Percentiles rank a stretch among this genome's conserved stretches.
phyloP scores from a whole-genome alignment of 148 eudicot species.

The Rhododendron ferrugineum region DNA sequence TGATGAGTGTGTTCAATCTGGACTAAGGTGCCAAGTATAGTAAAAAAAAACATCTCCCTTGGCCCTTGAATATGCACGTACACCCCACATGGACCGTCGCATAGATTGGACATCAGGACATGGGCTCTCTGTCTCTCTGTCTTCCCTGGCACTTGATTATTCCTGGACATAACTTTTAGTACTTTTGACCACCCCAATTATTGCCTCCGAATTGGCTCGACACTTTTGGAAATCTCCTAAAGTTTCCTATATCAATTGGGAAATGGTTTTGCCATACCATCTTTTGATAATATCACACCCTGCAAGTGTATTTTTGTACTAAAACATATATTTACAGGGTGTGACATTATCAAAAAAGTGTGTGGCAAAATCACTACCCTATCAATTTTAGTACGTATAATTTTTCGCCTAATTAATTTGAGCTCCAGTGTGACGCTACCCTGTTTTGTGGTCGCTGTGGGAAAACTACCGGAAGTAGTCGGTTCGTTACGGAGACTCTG shows the following conservation, averaged over 20 bases:
- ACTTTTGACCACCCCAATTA: slow-evolving; percentile 1
- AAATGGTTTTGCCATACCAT: too few species aligned
- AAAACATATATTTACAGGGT: too few species aligned
- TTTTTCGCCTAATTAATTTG: not conserved
- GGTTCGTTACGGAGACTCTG: not conserved
- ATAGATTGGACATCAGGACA: not conserved
- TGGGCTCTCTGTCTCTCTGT: not conserved
- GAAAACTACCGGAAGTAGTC: too few species aligned
- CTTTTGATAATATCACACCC: too few species aligned
- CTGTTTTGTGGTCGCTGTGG: not conserved
- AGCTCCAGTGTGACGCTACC: not conserved
- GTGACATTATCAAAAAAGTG: too few species aligned
- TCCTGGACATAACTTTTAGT: not conserved
- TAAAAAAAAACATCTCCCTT: not conserved
- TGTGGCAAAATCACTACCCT: too few species aligned
- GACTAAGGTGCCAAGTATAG: not conserved
- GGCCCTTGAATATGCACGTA: not conserved
- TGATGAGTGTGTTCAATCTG: not conserved
- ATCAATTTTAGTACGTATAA: not conserved
- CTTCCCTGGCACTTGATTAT: not conserved
- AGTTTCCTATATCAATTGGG: not conserved
- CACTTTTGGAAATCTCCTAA: not conserved
- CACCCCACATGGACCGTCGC: not conserved
- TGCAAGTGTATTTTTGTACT: too few species aligned
- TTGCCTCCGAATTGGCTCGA: not conserved